Base-by-base conservation (phyloP, 306 rosid species). In the Lagenaria siceraria region DNA sequence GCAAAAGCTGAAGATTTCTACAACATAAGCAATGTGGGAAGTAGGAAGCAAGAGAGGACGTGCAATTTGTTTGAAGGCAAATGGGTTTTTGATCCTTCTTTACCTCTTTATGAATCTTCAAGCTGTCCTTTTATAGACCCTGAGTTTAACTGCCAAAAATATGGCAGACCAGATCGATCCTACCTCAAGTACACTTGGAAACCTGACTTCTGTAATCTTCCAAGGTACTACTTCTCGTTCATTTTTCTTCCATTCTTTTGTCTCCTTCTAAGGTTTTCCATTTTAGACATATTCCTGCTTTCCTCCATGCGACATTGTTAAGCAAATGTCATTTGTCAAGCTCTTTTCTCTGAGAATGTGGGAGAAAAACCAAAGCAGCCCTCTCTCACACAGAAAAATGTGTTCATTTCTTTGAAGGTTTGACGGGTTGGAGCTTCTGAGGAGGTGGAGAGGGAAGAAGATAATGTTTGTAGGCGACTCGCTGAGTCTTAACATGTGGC, bases 391-490 rank as follows among this genome's bases (percentile, higher is more conserved):
- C 9, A 10, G 9, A 17, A 40, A 65, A 46, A 6, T 42, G 52
- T 66, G 40, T 51, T 27, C 2, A 38, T 21, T 61, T 46, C 5
- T 19, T 38, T 55, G 46, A 73, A 90, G 95, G 81, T 90, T 88
- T 80, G 78, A 90, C 61, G 95, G 89, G 62, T 21, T 80, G 85
- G 49, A 74, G 33, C 87, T 90, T 42, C 24, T 88, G 77, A 78
- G 79, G 79, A 78, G 22, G 49, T 77, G 84, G 81, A 90, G 62
- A 9, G 95, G 92, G 69, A 88, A 90, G 82, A 86, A 83, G 85
- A 82, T 90, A 15, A 90, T 90, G 95, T 90, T 88, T 84, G 95
- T 90, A 29, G 95, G 95, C 60, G 95, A 90, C 27, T 90, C 95
- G 4, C 77, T 90, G 88, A 88, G 95, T 66, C 75, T 85, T 60